Evolutionary conservation across 2,329 filamentous ascomycete species (phyloP), one percentile per base, ranked within the genome.

Genomic region (Rutstroemia sp.): DNA sequence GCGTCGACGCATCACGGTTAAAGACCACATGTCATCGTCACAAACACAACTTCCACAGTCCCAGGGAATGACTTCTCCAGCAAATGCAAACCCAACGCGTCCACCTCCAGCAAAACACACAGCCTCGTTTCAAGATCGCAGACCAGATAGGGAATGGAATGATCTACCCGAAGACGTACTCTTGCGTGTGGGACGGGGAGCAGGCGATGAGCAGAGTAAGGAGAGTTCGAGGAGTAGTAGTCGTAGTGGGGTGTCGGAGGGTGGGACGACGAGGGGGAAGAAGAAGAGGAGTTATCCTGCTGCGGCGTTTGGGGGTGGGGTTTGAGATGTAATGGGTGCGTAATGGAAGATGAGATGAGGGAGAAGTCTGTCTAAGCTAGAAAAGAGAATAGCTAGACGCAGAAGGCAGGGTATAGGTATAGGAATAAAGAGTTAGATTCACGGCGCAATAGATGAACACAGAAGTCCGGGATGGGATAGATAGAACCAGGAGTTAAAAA

Each of bases 81-180:
- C 42, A 83, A 65, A 27, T 87, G 73, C 82, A 84, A 89, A 16
- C 76, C 56, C 58, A 16, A 36, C 48, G 23, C 50, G 57, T 12
- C 54, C 52, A 36, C 5, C 17, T 9, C 42, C 61, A 19, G 48
- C 59, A 23, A 30, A 30, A 10, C 45, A 61, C 36, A 48, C 42
- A 25, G 12, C 30, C 10, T 84, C 81, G 1, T 86, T 77, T 67
- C 82, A 85, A 68, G 84, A 80, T 57, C 69, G 73, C 62, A 75
- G 82, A 6, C 78, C 83, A 2, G 77, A 80, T 19, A 80, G 71
- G 30, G 83, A 86, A 65, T 86, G 83, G 83, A 86, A 86, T 69
- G 83, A 86, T 65, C 65, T 86, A 9, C 83, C 83, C 0, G 73
- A 75, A 9, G 82, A 86, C 51, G 83, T 85, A 2, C 46, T 69